These are phyloP conservation scores for Teratosphaeria zuluensis DNA, from an alignment of 2,329 filamentous ascomycete species.

Conservation along the genomic window DNA sequence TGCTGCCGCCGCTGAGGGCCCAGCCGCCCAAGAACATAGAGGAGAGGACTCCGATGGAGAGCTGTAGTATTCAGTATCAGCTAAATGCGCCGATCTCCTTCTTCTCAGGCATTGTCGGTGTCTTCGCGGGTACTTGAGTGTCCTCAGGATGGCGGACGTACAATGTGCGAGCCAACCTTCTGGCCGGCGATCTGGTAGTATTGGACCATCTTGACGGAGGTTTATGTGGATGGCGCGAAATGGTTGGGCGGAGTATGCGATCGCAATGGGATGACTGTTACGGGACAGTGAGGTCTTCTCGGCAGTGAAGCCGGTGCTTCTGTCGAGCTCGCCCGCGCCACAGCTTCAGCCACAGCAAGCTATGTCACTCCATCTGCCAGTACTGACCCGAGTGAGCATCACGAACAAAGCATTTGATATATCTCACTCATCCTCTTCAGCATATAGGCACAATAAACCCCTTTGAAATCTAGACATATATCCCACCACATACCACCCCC, in stretches of 20 bases:
- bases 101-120: not conserved
- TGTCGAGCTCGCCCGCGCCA: not conserved
- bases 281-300: not conserved
- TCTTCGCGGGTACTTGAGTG: not conserved
- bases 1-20: constrained; percentile 36
- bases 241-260: not conserved
- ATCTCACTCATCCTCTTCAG: not conserved
- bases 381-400: not conserved
- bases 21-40: constrained; percentile 37
- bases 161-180: constrained; percentile 45
- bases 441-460: not conserved
- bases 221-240: not conserved
- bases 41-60: constrained; percentile 50
- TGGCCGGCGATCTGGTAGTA: constrained; percentile 43
- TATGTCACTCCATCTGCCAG: too few species aligned
- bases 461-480: not conserved
- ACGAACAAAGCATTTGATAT: not conserved
- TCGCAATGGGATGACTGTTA: not conserved
- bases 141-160: constrained; percentile 25
- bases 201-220: constrained; percentile 35
- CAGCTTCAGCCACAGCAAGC: not conserved
- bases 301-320: not conserved
- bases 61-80: constrained; percentile 30
- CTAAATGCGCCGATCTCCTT: not conserved
- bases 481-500: not conserved